phyloP scores from a whole-genome alignment of 176 grass and related monocot species.

The Elymus sibiricus region DNA sequence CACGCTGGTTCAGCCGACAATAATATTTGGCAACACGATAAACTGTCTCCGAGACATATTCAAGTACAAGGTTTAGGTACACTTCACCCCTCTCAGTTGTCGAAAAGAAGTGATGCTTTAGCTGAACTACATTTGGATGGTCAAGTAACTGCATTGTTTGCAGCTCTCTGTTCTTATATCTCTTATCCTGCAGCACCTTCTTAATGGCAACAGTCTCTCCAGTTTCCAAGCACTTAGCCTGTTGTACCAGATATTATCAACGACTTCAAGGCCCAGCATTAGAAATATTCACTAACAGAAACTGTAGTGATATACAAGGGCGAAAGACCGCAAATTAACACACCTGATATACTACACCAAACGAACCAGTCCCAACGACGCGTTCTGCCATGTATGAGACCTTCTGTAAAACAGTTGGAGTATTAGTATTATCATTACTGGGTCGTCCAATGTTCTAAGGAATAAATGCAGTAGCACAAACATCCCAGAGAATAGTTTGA shows the following conservation, averaged over 20 bases:
- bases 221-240: slow-evolving; percentile 90
- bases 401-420: slow-evolving; percentile 63
- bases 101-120: slow-evolving; percentile 96
- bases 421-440: slow-evolving; percentile 23
- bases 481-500: neutral
- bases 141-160: slow-evolving; percentile 91
- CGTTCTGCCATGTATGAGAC: slow-evolving; percentile 97
- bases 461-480: neutral
- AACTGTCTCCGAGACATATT: slow-evolving; percentile 83
- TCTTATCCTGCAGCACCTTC: slow-evolving; percentile 96
- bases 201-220: slow-evolving; percentile 91
- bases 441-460: neutral
- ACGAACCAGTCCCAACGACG: slow-evolving; percentile 90
- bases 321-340: neutral
- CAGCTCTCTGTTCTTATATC: slow-evolving; percentile 96
- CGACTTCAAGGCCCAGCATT: slow-evolving; percentile 9
- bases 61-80: slow-evolving; percentile 93
- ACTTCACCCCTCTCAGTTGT: slow-evolving; percentile 88
- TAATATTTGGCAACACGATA: slow-evolving; percentile 84
- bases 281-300: slow-evolving; percentile 7
- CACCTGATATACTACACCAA: slow-evolving; percentile 98
- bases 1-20: slow-evolving; percentile 71
- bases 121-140: slow-evolving; percentile 89
- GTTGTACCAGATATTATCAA: slow-evolving; percentile 38
- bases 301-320: slow-evolving; percentile 5